Conservation (phyloP, 805 yeast species). For the Nakazawaea populi region DNA sequence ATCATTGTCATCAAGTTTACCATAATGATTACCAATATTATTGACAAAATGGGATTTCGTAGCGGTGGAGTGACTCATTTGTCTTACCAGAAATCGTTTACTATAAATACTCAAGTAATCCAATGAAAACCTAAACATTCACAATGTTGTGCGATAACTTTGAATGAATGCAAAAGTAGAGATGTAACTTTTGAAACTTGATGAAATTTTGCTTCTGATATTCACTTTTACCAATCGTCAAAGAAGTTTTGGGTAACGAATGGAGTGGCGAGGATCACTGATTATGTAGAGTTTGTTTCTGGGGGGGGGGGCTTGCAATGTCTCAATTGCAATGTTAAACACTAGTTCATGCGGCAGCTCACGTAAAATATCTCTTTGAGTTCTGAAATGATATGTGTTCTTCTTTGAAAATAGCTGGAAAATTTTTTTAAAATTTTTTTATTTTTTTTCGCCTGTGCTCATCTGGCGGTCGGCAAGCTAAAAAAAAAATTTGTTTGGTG, state of each 20-base stretch:
- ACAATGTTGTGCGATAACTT: neutral
- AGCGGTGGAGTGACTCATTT: slow-evolving; percentile 1
- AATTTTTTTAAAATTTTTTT: too few species aligned
- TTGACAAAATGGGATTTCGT: neutral
- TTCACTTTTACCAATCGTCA: too few species aligned
- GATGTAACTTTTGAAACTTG: too few species aligned
- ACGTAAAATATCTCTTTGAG: slow-evolving; percentile 24
- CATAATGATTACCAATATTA: neutral
- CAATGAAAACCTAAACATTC: neutral
- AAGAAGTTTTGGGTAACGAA: too few species aligned
- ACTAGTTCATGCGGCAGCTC: slow-evolving; percentile 46
- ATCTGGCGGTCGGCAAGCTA: too few species aligned
- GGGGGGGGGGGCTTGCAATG: neutral
- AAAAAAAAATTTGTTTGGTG: neutral
- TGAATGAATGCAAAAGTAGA: too few species aligned
- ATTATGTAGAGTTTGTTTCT: too few species aligned
- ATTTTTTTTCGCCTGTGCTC: too few species aligned
- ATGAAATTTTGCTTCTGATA: too few species aligned
- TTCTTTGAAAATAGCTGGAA: too few species aligned
- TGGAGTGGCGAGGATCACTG: too few species aligned
- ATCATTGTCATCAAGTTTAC: neutral
- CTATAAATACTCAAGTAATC: neutral
- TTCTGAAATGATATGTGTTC: neutral
- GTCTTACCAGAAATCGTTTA: neutral
- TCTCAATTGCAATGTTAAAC: neutral